Evolutionary conservation across 257 asterid genomes (phyloP).

Genomic region (Solanum etuberosum): DNA sequence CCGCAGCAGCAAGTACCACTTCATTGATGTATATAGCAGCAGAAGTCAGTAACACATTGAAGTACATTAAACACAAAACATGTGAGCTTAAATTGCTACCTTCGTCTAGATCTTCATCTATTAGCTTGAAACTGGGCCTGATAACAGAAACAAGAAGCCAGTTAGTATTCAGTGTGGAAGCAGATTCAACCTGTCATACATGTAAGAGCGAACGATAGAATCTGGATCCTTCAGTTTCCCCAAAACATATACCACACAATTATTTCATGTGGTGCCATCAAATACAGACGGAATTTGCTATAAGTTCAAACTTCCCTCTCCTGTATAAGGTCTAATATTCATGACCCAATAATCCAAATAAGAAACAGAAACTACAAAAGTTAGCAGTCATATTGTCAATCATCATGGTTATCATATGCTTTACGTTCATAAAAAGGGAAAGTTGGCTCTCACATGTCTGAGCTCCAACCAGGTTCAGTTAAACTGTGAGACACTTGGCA

Average conservation of each 20-base stretch:
- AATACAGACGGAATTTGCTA: not conserved
- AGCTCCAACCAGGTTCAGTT: constrained; percentile 26
- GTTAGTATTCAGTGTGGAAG: not conserved
- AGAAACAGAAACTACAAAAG: not conserved
- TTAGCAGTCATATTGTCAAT: not conserved
- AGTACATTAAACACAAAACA: constrained; percentile 3
- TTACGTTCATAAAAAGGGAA: not conserved
- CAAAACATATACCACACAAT: not conserved
- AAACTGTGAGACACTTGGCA: constrained; percentile 12
- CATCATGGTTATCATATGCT: not conserved
- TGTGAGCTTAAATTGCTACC: constrained; percentile 28
- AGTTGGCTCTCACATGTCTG: constrained; percentile 41
- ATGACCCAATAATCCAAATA: not conserved
- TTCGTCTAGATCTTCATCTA: constrained; percentile 58
- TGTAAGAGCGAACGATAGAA: not conserved
- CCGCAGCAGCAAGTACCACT: constrained; percentile 30
- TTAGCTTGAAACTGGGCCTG: constrained; percentile 88
- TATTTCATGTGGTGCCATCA: not conserved
- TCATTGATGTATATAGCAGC: constrained; percentile 6
- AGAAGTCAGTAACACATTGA: constrained; percentile 5
- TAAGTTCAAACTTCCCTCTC: not conserved
- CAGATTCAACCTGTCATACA: not conserved
- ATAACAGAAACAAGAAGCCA: constrained; percentile 15
- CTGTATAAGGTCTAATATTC: not conserved
- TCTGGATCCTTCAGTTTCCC: not conserved